Base-by-base conservation (phyloP, 176 grass and related monocot genomes). In the Tillandsia fasciculata region DNA sequence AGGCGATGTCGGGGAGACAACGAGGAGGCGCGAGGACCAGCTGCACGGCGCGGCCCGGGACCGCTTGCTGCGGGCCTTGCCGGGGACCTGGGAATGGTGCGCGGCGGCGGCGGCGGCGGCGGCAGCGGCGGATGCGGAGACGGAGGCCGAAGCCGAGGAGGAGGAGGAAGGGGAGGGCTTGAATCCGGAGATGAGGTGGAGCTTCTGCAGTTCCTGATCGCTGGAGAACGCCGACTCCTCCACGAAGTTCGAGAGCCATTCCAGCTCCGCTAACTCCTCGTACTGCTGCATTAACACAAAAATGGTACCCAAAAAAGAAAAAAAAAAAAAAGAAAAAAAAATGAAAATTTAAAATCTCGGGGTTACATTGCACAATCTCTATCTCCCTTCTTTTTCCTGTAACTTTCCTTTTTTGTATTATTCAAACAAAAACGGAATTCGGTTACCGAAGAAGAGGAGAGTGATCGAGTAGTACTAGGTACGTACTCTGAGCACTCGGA, bases 191-290 rank as follows among this genome's bases (percentile, higher is more conserved):
- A 99, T 90, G 72, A 99, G 87, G 61, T 88, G 84, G 50, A 94
- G 77, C 86, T 99, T 94, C 68, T 99, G 80, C 12, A 99, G 82
- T 52, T 99, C 90, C 67, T 99, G 90, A 61, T 56, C 84, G 59
- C 90, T 84, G 78, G 93, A 94, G 48, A 26, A 63, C 2, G 82
- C 89, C 0, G 29, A 63, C 2, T 85, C 89, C 0, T 84, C 86
- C 57, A 91, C 84, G 59, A 92, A 93, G 64, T 87, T 93, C 20
- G 94, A 93, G 1, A 99, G 72, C 95, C 87, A 93, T 86, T 99
- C 95, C 23, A 99, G 76, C 80, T 99, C 90, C 68, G 80, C 87
- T 67, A 99, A 1, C 59, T 88, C 90, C 18, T 93, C 95, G 72
- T 90, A 90, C 87, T 99, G 90, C 79, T 77, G 74, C n/a, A 23